Evolutionary conservation across 257 asterid genomes (phyloP), one percentile per base, ranked within the genome.

Genomic region (Solanum habrochaites): DNA sequence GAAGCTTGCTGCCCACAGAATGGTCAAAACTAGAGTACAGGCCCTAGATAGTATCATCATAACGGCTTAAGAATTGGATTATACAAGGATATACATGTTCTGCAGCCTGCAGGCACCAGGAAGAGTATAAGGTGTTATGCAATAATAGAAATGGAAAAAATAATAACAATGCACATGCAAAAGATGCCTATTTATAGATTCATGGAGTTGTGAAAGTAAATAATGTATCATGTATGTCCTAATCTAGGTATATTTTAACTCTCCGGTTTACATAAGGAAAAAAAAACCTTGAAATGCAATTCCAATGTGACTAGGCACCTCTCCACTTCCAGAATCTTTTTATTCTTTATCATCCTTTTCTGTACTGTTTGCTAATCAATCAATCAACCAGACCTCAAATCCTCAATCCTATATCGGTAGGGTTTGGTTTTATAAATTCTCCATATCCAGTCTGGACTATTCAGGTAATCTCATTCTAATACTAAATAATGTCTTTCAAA

Each of bases 31-130:
- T 45, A 81, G 45, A 16, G 18, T 20, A 6, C 71, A 27, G n/a
- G n/a, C 69, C 29, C n/a, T 80, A 73, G 67, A 62, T 78, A 23
- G 21, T 64, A 14, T 43, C 75, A 88, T 96, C 99, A 80, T 91
- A 88, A 18, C 71, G 74, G 91, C 91, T 94, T 77, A 96, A 92
- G 74, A 94, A 95, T 89, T 96, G 74, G 82, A 96, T 78, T 88
- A 96, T 92, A 83, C 94, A 93, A 4, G 98, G 99, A 90, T 95
- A 95, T 23, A 94, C 85, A 88, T 95, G 93, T 89, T 94, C 93
- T 81, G 87, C 91, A 1, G 98, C 99, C 99, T 97, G 95, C 91
- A 92, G 39, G 32, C 71, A 83, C 85, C 56, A 77, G 81, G 85
- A 45, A 60, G 40, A 85, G 69, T 71, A 58, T 2, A 49, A 83